A percentile compares a stretch with the other conserved stretches of the same genome.
Conservation (phyloP, 495 filamentous ascomycete species). For the Xylaria venustula region DNA sequence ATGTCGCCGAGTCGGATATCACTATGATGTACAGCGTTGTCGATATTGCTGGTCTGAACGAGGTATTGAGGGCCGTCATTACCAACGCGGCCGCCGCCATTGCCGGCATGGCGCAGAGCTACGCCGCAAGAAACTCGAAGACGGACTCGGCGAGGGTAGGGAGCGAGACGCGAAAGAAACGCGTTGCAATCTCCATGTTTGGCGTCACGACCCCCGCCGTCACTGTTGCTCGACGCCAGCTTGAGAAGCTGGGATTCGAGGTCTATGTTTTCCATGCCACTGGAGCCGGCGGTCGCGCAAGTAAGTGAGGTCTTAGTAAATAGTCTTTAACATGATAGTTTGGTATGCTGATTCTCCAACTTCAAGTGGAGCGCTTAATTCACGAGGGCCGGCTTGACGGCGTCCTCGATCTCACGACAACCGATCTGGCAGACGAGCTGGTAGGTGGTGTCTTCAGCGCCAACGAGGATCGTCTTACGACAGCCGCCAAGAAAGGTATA, state of each 20-base stretch:
- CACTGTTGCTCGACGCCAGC: conserved; percentile 41
- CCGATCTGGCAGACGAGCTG: conserved; percentile 62
- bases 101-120: conserved; percentile 52
- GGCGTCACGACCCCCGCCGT: conserved; percentile 69
- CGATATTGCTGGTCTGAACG: conserved; percentile 65
- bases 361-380: conserved; percentile 60
- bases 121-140: conserved; percentile 26
- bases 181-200: conserved; percentile 68
- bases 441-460: conserved; percentile 62
- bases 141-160: not conserved
- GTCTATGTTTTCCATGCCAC: conserved; percentile 69
- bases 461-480: conserved; percentile 51
- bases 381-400: conserved; percentile 54
- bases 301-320: not conserved
- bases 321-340: too few relatives aligned
- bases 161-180: not conserved
- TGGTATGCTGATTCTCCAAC: not conserved
- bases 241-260: conserved; percentile 48
- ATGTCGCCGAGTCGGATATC: conserved; percentile 65
- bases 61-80: conserved; percentile 53
- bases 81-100: conserved; percentile 61
- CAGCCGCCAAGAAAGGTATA: conserved; percentile 52
- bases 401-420: conserved; percentile 67
- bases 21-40: conserved; percentile 69
- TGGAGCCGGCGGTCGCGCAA: conserved; percentile 60